Evolutionary conservation across 2,329 filamentous ascomycete genomes (phyloP).

Genomic region (Pseudohalonectria lignicola): DNA sequence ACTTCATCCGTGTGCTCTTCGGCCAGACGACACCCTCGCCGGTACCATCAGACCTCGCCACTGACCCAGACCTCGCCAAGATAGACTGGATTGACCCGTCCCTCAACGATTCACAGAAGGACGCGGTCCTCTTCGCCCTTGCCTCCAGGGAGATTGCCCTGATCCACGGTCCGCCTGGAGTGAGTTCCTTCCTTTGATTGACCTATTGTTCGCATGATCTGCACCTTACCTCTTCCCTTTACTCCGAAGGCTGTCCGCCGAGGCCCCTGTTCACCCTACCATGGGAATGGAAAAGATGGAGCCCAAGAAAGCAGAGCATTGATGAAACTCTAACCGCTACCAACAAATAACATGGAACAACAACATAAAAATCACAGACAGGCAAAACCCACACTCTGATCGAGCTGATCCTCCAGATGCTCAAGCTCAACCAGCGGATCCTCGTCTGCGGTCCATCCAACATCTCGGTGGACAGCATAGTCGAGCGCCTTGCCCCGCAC

Average conservation of each 20-base stretch:
- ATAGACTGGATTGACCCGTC: conserved; percentile 51
- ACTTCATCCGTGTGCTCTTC: conserved; percentile 52
- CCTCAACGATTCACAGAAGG: conserved; percentile 56
- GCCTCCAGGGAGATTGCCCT: conserved; percentile 72
- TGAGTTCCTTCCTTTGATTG: too few species aligned
- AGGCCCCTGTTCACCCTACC: too few species aligned
- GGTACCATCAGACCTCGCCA: conserved; percentile 26
- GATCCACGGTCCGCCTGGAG: conserved; percentile 88
- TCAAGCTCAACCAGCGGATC: conserved; percentile 61
- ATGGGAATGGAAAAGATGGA: too few species aligned
- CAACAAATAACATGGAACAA: too few species aligned
- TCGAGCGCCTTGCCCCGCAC: conserved; percentile 77
- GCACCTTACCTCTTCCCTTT: background rate
- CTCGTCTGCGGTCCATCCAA: conserved; percentile 96
- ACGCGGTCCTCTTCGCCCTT: conserved; percentile 70
- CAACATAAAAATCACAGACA: too few species aligned
- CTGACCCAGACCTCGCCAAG: conserved; percentile 28
- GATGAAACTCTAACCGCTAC: too few species aligned
- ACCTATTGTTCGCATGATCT: too few species aligned
- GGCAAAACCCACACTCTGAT: conserved; percentile 96
- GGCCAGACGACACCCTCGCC: conserved; percentile 42
- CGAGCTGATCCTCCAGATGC: conserved; percentile 85
- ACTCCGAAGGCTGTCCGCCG: conserved; percentile 4
- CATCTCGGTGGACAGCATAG: conserved; percentile 96
- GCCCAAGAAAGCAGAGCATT: too few species aligned